These are phyloP conservation scores for Hypocrella siamensis DNA, from an alignment of 2,329 filamentous ascomycete genomes.

Conservation along the genomic window DNA sequence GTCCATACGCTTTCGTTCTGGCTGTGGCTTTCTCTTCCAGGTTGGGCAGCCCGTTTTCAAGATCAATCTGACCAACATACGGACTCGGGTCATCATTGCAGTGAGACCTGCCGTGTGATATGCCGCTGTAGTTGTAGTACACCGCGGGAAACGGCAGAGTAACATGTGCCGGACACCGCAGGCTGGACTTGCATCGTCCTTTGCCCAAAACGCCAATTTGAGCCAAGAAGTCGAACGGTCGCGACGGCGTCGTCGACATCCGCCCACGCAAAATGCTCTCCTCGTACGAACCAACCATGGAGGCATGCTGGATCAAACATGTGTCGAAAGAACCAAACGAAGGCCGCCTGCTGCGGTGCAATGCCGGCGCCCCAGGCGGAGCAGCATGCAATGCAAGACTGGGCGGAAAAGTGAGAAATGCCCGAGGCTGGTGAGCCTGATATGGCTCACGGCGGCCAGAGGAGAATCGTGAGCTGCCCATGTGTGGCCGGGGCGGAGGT, in stretches of 20 bases:
- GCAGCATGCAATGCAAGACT: slow-evolving; percentile 18
- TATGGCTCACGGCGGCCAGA: slow-evolving; percentile 48
- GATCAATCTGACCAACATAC: slow-evolving; percentile 83
- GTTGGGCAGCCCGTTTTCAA: slow-evolving; percentile 62
- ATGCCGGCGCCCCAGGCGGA: slow-evolving; percentile 33
- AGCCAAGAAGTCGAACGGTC: slow-evolving; percentile 80
- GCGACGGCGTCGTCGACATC: slow-evolving; percentile 93
- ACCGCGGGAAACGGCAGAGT: slow-evolving; percentile 85
- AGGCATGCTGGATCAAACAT: slow-evolving; percentile 72
- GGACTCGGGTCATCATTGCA: slow-evolving; percentile 81
- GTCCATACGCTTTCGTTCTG: slow-evolving; percentile 31
- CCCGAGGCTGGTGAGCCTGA: slow-evolving; percentile 64
- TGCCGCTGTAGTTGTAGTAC: slow-evolving; percentile 80
- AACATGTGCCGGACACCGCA: slow-evolving; percentile 80
- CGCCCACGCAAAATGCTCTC: slow-evolving; percentile 88
- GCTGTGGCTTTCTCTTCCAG: slow-evolving; percentile 29
- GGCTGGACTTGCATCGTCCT: slow-evolving; percentile 71
- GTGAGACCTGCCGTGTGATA: slow-evolving; percentile 44
- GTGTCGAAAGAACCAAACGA: slow-evolving; percentile 60
- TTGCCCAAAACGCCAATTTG: slow-evolving; percentile 88
- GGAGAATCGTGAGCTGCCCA: slow-evolving; percentile 12
- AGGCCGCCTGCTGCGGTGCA: slow-evolving; percentile 42
- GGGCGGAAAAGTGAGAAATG: slow-evolving; percentile 52
- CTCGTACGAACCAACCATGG: slow-evolving; percentile 96
- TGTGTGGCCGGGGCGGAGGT: slow-evolving; percentile 18